Evolutionary conservation across 1,139 yeast species (phyloP).

Genomic region (Yamadazyma spencermartinsiae): DNA sequence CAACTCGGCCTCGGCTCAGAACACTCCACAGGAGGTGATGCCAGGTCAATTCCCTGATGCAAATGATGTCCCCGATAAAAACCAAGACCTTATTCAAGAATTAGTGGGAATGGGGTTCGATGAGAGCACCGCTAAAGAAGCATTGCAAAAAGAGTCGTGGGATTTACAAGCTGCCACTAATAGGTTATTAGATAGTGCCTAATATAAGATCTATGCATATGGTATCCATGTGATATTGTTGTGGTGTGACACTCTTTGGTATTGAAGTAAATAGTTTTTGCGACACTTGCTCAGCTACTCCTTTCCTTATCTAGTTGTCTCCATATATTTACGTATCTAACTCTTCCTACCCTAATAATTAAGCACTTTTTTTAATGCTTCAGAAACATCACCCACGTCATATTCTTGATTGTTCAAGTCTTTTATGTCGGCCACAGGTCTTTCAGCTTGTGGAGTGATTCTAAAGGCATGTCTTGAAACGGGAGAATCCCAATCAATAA

Average conservation of each 20-base stretch:
- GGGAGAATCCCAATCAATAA: conserved; percentile 44
- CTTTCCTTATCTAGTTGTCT: too few species aligned
- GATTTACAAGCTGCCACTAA: conserved; percentile 84
- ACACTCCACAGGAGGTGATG: conserved; percentile 11
- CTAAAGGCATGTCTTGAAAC: conserved; percentile 46
- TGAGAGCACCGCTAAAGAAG: conserved; percentile 60
- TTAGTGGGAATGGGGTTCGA: conserved; percentile 89
- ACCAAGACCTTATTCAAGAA: conserved; percentile 53
- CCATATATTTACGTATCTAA: too few species aligned
- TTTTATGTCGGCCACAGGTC: conserved; percentile 40
- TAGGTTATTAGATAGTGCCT: conserved; percentile 70
- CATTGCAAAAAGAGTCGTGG: conserved; percentile 70
- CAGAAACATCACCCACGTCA: conserved; percentile 38
- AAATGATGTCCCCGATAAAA: conserved; percentile 6
- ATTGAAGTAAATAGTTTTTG: too few species aligned
- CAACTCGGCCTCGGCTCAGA: conserved; percentile 40
- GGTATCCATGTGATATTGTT: background rate
- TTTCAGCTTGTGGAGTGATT: conserved; percentile 49
- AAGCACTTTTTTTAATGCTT: conserved; percentile 28
- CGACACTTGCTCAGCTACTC: too few species aligned
- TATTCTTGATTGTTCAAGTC: conserved; percentile 34
- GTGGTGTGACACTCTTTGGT: too few species aligned
- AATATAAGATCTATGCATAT: conserved; percentile 1
- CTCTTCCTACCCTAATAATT: too few species aligned
- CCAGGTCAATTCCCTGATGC: conserved; percentile 6